Conservation (phyloP, 768 basidiomycete genomes). For the Sarcomyxa edulis region DNA sequence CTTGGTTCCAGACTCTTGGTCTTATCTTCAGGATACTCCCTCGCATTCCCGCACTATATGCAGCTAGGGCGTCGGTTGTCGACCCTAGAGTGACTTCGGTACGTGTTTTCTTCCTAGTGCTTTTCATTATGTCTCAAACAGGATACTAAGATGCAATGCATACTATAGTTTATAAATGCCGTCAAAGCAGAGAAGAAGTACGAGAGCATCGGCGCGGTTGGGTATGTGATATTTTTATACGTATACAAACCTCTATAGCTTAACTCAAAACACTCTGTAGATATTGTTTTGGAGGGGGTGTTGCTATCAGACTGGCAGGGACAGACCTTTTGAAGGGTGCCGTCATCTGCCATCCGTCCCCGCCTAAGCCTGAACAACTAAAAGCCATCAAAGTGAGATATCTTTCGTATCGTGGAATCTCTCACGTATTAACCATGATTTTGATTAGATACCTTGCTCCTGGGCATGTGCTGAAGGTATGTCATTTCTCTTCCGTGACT, state of each 20-base stretch:
- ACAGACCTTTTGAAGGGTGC: conserved; percentile 30
- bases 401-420: too few relatives aligned
- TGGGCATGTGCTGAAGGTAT: conserved; percentile 16
- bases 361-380: conserved; percentile 25
- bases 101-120: conserved; percentile 8
- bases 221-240: conserved; percentile 19
- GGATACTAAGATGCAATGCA: not conserved
- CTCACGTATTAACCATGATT: not conserved
- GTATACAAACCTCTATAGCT: not conserved
- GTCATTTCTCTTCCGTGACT: not conserved
- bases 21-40: conserved; percentile 19
- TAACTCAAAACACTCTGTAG: conserved; percentile 14
- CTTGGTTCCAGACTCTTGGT: conserved; percentile 20
- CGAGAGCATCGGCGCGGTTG: conserved; percentile 36
- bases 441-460: conserved; percentile 11
- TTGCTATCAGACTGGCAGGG: conserved; percentile 29
- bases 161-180: conserved; percentile 29
- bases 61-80: conserved; percentile 26
- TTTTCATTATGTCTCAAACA: not conserved
- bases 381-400: conserved; percentile 28
- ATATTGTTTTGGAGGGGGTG: conserved; percentile 39
- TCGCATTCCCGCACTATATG: conserved; percentile 22
- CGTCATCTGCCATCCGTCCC: conserved; percentile 37
- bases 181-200: conserved; percentile 35
- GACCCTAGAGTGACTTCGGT: conserved; percentile 27